Evolutionary conservation across 495 filamentous ascomycete species (phyloP), one percentile per base, ranked within the genome.

Genomic region (Aspergillus campestris): DNA sequence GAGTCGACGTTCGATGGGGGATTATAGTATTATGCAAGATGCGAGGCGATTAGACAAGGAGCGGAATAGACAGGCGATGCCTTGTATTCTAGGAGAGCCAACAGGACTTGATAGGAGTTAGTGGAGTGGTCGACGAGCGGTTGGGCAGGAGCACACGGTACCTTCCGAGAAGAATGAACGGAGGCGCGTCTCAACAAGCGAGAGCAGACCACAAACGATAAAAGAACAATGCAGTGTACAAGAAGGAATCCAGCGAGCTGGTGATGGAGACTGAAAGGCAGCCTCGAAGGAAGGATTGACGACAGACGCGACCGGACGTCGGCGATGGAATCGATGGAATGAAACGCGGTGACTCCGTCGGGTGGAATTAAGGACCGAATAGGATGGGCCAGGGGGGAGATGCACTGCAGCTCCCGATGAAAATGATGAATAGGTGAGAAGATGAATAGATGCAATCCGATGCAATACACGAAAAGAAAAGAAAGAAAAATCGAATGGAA

Each of bases 401-500:
- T 73, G 70, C 70, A 64, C 70, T 70, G 68, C 70, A 73, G 61
- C 52, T 58, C 64, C 35, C 38, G 51, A 57, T 53, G 47, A 42
- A 58, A 53, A 55, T 44, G 41, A 54, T 29, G 47, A 52, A 24
- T 24, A 24, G 18, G 4, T 24, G 18, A 24, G 4, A 2, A 1
- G 18, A 24, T 24, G 4, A 4, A 24, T 24, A 1, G 18, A 24
- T 2, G 18, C 18, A 24, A 24, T 24, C 18, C 18, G 18, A 24
- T 24, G 18, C 18, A 24, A 24, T 24, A 24, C 2, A 24, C 1
- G 18, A 24, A 4, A 24, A 24, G 4, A 24, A 1, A 54, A 33
- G 55, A 62, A 48, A 59, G 49, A 52, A 46, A 55, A 37, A 50
- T 37, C 40, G 38, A 47, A 39, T 24, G 34, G 47, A 40, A 51